Evolutionary conservation across 75 land plant genomes (phyloP).

Genomic region (Gnetum montanum): DNA sequence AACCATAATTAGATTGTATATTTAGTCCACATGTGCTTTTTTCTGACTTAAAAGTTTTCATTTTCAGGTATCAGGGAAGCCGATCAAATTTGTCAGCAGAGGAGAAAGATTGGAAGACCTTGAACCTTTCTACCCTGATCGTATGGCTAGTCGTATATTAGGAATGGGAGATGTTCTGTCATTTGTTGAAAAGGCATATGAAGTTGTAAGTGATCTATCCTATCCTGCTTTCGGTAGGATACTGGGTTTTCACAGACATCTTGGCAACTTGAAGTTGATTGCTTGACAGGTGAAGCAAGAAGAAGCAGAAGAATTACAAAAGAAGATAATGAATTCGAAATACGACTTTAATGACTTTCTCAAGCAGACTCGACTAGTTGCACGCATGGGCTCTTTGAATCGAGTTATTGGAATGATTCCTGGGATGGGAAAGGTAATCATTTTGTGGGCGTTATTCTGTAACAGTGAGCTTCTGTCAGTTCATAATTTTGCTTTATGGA

Average conservation of each 20-base stretch:
- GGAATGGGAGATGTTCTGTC: conserved; percentile 99
- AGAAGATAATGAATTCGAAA: conserved; percentile 94
- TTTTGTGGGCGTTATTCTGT: no score
- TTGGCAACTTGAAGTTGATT: no score
- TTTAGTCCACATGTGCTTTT: no score
- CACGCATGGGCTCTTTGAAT: conserved; percentile 94
- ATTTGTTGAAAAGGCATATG: conserved; percentile 98
- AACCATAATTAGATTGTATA: no score
- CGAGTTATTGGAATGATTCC: conserved; percentile 91
- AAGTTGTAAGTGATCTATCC: conserved; percentile 58
- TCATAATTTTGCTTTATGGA: no score
- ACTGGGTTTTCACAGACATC: no score
- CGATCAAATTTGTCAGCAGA: conserved; percentile 95
- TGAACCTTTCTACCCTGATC: conserved; percentile 97
- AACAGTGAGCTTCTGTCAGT: no score
- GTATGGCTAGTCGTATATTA: conserved; percentile 92
- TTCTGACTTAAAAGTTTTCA: no score
- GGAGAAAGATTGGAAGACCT: conserved; percentile 96
- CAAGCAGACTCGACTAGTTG: conserved; percentile 80
- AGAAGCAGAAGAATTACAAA: conserved; percentile 93
- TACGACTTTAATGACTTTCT: conserved; percentile 98
- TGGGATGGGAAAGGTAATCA: conserved; percentile 95
- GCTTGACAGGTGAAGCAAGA: conserved; percentile 82
- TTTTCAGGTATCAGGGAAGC: conserved; percentile 92
- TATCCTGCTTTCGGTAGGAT: no score